Conservation (phyloP, 2,329 filamentous ascomycete genomes). For the Colletotrichum aenigma region DNA sequence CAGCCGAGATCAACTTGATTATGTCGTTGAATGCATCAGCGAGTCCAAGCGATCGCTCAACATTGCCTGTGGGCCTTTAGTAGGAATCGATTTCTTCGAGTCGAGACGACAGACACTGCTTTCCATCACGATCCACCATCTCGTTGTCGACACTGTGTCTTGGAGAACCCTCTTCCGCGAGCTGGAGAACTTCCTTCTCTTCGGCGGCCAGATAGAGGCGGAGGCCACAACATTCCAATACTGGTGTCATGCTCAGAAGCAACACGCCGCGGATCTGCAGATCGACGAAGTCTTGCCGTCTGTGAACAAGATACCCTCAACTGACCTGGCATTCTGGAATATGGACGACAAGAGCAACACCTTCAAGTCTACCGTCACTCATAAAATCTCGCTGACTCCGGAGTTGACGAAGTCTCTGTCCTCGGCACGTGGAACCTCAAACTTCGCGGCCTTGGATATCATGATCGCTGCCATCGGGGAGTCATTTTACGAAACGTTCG, state of each 20-base stretch:
- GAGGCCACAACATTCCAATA: not conserved
- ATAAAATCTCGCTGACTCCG: constrained; percentile 23
- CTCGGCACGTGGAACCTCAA: constrained; percentile 28
- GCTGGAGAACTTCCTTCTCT: constrained; percentile 39
- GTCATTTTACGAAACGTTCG: constrained; percentile 39
- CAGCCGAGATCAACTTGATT: not conserved
- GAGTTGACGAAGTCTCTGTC: constrained; percentile 30
- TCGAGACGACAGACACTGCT: constrained; percentile 23
- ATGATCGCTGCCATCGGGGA: constrained; percentile 36
- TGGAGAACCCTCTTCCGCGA: constrained; percentile 50
- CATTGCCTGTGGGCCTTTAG: not conserved
- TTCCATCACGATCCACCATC: constrained; percentile 38
- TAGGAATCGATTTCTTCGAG: not conserved
- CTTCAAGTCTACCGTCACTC: constrained; percentile 27
- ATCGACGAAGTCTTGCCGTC: not conserved
- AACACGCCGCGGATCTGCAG: not conserved
- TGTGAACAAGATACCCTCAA: not conserved
- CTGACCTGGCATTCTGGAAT: constrained; percentile 29
- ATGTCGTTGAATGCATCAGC: not conserved
- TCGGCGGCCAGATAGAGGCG: not conserved
- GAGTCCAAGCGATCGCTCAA: not conserved
- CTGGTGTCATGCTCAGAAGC: not conserved
- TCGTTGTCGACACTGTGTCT: constrained; percentile 47
- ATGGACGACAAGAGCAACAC: constrained; percentile 23
- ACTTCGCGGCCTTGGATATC: constrained; percentile 39